Percentiles rank a stretch among this genome's conserved stretches.
Evolutionary conservation across 176 grass and related monocot species (phyloP).

Genomic region (Oryza punctata): DNA sequence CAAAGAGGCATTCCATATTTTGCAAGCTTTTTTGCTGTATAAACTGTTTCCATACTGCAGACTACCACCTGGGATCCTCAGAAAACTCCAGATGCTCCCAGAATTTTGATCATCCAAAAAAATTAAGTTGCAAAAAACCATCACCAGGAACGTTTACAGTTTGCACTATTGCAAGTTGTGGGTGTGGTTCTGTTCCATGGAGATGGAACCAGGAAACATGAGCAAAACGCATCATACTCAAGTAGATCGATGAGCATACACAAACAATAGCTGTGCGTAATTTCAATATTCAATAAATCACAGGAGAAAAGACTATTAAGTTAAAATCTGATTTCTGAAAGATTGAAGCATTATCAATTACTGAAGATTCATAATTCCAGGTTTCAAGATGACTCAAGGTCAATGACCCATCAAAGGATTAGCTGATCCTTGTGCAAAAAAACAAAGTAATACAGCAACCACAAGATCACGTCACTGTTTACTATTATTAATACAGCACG

Average conservation of each 20-base stretch:
- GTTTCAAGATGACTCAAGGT: neutral
- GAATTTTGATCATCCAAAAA: neutral
- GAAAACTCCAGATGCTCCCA: neutral
- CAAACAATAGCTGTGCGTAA: neutral
- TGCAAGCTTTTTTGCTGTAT: neutral
- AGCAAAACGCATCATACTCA: neutral
- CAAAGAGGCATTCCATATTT: neutral
- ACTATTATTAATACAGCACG: slow-evolving; percentile 36
- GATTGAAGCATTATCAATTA: neutral
- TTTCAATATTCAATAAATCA: neutral
- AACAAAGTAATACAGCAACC: slow-evolving; percentile 17
- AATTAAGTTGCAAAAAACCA: neutral
- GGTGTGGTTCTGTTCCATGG: slow-evolving; percentile 2
- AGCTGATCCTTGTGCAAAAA: neutral
- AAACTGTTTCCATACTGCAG: slow-evolving; percentile 9
- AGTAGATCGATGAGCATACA: neutral
- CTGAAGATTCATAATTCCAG: slow-evolving; percentile 9
- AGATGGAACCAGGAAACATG: neutral
- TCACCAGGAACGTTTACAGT: neutral
- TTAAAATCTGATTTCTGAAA: neutral
- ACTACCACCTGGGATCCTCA: neutral
- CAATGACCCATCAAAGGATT: slow-evolving; percentile 13
- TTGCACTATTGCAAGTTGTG: slow-evolving; percentile 16
- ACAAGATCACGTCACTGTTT: neutral
- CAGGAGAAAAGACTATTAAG: neutral